Evolutionary conservation across 2,329 filamentous ascomycete species (phyloP).

Genomic region (Passalora sequoiae): DNA sequence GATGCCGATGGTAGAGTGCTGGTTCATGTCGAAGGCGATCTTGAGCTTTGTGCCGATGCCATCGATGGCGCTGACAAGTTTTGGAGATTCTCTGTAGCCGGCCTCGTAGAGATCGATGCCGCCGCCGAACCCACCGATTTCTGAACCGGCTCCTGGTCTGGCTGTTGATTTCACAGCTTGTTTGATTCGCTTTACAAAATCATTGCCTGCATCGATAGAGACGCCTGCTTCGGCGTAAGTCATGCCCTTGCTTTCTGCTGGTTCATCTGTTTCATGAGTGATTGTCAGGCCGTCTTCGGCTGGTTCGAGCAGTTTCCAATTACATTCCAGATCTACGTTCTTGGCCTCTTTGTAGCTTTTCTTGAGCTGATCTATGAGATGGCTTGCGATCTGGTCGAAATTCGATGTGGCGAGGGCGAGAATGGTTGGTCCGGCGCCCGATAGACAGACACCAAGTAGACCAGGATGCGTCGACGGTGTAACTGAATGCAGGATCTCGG

Average conservation of each 20-base stretch:
- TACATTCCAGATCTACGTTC: conserved; percentile 61
- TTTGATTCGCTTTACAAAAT: conserved; percentile 89
- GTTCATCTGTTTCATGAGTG: conserved; percentile 20
- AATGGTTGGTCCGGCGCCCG: conserved; percentile 91
- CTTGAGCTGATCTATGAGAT: conserved; percentile 63
- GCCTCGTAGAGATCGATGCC: conserved; percentile 72
- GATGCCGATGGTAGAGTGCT: conserved; percentile 92
- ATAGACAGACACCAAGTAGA: conserved; percentile 88
- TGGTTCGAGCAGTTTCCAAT: conserved; percentile 83
- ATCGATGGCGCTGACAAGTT: conserved; percentile 90
- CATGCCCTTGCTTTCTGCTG: conserved; percentile 39
- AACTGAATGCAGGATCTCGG: conserved; percentile 85
- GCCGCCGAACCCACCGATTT: conserved; percentile 93
- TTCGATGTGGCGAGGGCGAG: conserved; percentile 84
- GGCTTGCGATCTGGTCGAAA: conserved; percentile 78
- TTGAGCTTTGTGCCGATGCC: conserved; percentile 96
- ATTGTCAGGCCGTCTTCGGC: conserved; percentile 63
- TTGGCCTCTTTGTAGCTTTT: conserved; percentile 40
- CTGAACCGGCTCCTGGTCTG: conserved; percentile 80
- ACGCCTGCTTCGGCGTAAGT: conserved; percentile 94
- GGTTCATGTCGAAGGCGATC: conserved; percentile 82
- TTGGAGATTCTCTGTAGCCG: conserved; percentile 68
- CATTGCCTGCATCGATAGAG: conserved; percentile 88
- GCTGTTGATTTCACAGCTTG: conserved; percentile 77
- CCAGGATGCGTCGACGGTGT: conserved; percentile 82